phyloP scores from a whole-genome alignment of 495 filamentous ascomycete species.

The Neurospora sp. region DNA sequence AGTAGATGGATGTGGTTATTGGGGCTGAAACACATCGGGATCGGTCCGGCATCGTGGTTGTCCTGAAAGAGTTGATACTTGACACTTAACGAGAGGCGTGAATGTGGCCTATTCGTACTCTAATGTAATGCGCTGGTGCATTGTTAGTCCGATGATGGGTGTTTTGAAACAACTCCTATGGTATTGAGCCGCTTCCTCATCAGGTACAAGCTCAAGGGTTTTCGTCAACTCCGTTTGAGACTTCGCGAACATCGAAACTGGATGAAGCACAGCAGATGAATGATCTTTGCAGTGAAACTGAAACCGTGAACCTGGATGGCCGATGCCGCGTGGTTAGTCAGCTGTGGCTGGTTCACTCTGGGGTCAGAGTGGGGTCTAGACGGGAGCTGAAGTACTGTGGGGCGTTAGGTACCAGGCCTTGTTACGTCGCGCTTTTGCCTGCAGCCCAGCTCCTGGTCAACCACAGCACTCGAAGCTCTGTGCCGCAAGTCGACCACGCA shows the following conservation, averaged over 20 bases:
- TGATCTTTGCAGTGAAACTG: not conserved
- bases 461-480: conserved; percentile 16
- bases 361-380: conserved; percentile 5
- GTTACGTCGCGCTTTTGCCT: conserved; percentile 34
- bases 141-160: not conserved
- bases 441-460: conserved; percentile 16
- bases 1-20: conserved; percentile 37
- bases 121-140: not conserved
- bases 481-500: conserved; percentile 1
- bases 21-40: not conserved
- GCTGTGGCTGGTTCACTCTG: conserved; percentile 3
- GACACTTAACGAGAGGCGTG: not conserved
- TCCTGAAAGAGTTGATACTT: not conserved
- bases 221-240: not conserved
- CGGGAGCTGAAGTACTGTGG: not conserved
- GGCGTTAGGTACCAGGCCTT: conserved; percentile 8
- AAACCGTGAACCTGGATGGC: not conserved
- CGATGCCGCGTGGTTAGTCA: conserved; percentile 6
- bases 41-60: not conserved
- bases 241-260: not conserved
- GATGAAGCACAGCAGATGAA: not conserved
- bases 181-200: not conserved
- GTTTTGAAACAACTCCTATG: not conserved
- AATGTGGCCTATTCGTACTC: not conserved
- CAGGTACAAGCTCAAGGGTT: not conserved